Evolutionary conservation across 306 rosid genomes (phyloP), one percentile per base, ranked within the genome.

Genomic region (Ormosia semicastrata): DNA sequence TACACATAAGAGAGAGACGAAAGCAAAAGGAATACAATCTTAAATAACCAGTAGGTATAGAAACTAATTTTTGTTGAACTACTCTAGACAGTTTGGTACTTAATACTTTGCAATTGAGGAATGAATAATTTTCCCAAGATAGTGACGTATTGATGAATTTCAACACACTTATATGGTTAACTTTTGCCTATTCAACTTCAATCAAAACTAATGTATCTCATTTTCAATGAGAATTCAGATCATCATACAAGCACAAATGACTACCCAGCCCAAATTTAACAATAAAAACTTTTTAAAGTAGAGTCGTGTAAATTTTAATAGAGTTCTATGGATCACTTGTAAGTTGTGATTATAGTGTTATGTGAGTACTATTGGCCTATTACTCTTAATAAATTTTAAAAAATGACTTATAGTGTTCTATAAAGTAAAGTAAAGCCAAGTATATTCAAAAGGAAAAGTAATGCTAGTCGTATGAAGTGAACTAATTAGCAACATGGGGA

Each of bases 71-170:
- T 3, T 58, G 41, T 32, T 70, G 71, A 79, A 68, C 50, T 79
- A 41, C 63, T 62, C 63, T 62, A 62, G 39, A 43, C 18, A 66
- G 11, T 53, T 40, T 78, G 34, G 29, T 9, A 40, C 34, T 41
- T 14, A 6, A 67, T 67, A 56, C 8, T 37, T 8, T 32, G n/a
- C n/a, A n/a, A n/a, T n/a, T n/a, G 34, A 29, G 57, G 71, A 59
- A 44, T 60, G 69, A 33, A 78, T 67, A 14, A 56, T 41, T 67
- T 64, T 54, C 15, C 32, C 10, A 40, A 53, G 58, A 43, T 50
- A 65, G 82, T 66, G 75, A 53, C 66, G 7, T 24, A 36, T 49
- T 52, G 73, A 78, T 44, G 59, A 57, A 78, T 41, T 76, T 76
- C 18, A 62, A 12, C 56, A 43, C 32, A 75, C 13, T 14, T 54